Evolutionary conservation across 441 rosid genomes (phyloP).

Genomic region (Melianthus villosus): DNA sequence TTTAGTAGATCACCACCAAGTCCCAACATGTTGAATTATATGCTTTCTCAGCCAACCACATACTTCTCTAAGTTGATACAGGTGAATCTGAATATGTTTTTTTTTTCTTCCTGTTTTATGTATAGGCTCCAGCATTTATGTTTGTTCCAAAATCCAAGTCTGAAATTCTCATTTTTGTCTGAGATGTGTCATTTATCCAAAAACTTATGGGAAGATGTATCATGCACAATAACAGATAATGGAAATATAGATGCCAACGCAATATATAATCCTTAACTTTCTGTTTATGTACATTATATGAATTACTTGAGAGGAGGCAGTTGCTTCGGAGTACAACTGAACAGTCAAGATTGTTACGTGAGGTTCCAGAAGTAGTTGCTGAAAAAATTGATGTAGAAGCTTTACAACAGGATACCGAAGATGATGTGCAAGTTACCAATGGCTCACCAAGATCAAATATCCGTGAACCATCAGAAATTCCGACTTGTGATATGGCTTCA

Average conservation of each 20-base stretch:
- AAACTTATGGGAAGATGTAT: neutral
- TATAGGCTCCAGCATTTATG: too few relatives aligned
- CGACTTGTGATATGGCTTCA: constrained; percentile 12
- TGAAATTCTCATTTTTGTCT: too few relatives aligned
- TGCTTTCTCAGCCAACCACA: too few relatives aligned
- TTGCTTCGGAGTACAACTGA: constrained; percentile 54
- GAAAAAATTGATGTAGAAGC: constrained; percentile 37
- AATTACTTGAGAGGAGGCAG: constrained; percentile 59
- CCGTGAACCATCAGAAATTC: constrained; percentile 15
- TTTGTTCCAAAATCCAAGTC: too few relatives aligned
- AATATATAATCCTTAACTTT: constrained; percentile 31
- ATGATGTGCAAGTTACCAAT: constrained; percentile 17
- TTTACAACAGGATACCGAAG: constrained; percentile 12
- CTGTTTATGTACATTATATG: constrained; percentile 33
- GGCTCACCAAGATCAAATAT: constrained; percentile 18
- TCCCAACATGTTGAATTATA: too few relatives aligned
- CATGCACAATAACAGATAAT: neutral
- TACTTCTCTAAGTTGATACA: too few relatives aligned
- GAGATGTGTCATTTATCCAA: too few relatives aligned
- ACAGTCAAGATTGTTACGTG: constrained; percentile 35
- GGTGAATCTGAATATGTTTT: too few relatives aligned
- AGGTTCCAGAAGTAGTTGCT: constrained; percentile 51
- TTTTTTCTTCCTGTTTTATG: too few relatives aligned
- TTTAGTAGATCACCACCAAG: too few relatives aligned
- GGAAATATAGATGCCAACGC: neutral